Evolutionary conservation across 208 protist species (phyloP).

Genomic region (Crithidia brevicula): DNA sequence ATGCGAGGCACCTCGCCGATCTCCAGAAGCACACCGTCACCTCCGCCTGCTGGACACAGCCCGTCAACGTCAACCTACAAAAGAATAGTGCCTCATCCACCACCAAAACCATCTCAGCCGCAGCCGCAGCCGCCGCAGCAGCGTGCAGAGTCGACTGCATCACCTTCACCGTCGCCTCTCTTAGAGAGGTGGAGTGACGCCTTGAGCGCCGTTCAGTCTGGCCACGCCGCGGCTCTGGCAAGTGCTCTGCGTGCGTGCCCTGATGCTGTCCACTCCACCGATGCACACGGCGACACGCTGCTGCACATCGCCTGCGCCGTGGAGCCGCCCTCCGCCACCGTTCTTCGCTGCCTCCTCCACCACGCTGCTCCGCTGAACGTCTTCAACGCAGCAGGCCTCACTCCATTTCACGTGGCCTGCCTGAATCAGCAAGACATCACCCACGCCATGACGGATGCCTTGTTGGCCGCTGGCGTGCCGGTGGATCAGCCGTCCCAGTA

Average conservation of each 20-base stretch:
- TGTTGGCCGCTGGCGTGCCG: constrained; percentile 20
- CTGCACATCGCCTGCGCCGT: constrained; percentile 34
- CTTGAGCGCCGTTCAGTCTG: neutral
- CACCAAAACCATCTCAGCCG: neutral
- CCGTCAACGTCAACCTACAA: neutral
- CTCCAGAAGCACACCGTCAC: too few species aligned
- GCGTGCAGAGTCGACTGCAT: neutral
- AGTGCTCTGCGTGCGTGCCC: neutral
- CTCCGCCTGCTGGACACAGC: too few species aligned
- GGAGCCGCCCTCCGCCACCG: constrained; percentile 10
- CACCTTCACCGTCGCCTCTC: neutral
- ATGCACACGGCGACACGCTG: constrained; percentile 34
- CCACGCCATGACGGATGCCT: constrained; percentile 10
- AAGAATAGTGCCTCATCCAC: neutral
- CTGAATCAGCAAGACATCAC: constrained; percentile 29
- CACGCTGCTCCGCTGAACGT: constrained; percentile 6
- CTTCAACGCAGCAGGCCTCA: constrained; percentile 29
- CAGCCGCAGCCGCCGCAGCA: neutral
- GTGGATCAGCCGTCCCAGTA: constrained; percentile 26
- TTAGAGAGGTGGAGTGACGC: constrained; percentile 1
- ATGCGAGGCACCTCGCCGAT: too few species aligned
- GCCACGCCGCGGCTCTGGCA: neutral
- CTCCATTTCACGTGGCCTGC: constrained; percentile 39
- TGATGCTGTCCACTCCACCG: constrained; percentile 7
- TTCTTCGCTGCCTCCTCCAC: constrained; percentile 23